phyloP scores from a whole-genome alignment of 2,329 filamentous ascomycete genomes.

The Colletotrichum somersetense region DNA sequence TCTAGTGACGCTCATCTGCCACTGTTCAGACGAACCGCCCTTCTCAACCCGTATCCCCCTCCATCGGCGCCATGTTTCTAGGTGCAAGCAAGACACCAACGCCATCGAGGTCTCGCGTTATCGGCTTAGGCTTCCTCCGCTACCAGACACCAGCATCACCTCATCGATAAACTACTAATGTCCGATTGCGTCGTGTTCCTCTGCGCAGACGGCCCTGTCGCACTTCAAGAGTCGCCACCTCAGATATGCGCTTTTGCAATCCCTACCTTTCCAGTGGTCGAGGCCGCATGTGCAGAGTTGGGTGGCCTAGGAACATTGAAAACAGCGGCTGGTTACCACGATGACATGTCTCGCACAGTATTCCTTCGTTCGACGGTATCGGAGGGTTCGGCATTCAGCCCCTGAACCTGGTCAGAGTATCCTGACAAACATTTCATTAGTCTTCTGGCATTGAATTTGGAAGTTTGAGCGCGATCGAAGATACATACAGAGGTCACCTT shows the following conservation, averaged over 20 bases:
- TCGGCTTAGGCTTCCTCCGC: background rate
- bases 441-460: background rate
- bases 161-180: background rate
- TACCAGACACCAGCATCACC: background rate
- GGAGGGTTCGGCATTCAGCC: slow-evolving; percentile 50
- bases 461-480: slow-evolving; percentile 7
- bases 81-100: background rate
- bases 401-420: slow-evolving; percentile 76
- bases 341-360: background rate
- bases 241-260: background rate
- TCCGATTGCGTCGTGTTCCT: background rate
- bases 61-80: background rate
- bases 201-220: background rate
- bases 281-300: too few relatives aligned
- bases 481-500: slow-evolving; percentile 79
- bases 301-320: background rate
- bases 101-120: background rate
- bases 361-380: background rate
- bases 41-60: background rate
- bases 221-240: background rate
- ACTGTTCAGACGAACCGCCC: slow-evolving; percentile 17
- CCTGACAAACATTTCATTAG: slow-evolving; percentile 55
- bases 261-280: background rate
- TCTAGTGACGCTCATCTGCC: background rate
- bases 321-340: background rate